These are phyloP conservation scores for Solanum neorickii DNA, from an alignment of 257 asterid genomes.

Conservation along the genomic window DNA sequence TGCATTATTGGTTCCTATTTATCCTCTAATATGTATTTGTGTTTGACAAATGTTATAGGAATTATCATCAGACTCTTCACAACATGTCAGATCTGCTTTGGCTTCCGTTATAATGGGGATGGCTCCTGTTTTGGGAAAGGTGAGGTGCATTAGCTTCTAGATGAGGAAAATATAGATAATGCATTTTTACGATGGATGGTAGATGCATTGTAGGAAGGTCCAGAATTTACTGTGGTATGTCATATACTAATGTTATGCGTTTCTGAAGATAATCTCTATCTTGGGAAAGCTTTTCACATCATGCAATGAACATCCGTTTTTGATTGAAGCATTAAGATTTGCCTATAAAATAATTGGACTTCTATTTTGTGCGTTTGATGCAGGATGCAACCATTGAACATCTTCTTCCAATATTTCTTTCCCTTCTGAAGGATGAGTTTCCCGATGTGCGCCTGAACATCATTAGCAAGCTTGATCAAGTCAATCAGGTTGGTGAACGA, in stretches of 20 bases:
- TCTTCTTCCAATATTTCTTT: conserved; percentile 78
- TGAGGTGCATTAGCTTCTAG: conserved; percentile 5
- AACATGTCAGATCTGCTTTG: conserved; percentile 88
- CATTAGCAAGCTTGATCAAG: conserved; percentile 86
- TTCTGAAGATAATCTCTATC: neutral
- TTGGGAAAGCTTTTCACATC: neutral
- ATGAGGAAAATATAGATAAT: neutral
- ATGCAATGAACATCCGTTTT: neutral
- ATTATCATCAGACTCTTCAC: conserved; percentile 86
- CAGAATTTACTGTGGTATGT: neutral
- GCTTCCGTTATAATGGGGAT: conserved; percentile 97
- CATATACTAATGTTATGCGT: neutral
- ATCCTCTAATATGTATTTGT: neutral
- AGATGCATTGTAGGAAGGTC: neutral
- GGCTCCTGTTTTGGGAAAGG: conserved; percentile 94
- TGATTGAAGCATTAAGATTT: neutral
- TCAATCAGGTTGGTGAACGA: conserved; percentile 52
- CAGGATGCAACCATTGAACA: conserved; percentile 86
- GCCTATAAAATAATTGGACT: neutral
- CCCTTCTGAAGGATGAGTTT: conserved; percentile 75
- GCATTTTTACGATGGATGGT: neutral
- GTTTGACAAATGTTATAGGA: conserved; percentile 38
- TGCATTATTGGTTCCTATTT: neutral
- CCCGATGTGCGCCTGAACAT: conserved; percentile 85
- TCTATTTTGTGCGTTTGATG: neutral